Base-by-base conservation (phyloP, 345 rosid genomes). In the Pelargonium nanum region DNA sequence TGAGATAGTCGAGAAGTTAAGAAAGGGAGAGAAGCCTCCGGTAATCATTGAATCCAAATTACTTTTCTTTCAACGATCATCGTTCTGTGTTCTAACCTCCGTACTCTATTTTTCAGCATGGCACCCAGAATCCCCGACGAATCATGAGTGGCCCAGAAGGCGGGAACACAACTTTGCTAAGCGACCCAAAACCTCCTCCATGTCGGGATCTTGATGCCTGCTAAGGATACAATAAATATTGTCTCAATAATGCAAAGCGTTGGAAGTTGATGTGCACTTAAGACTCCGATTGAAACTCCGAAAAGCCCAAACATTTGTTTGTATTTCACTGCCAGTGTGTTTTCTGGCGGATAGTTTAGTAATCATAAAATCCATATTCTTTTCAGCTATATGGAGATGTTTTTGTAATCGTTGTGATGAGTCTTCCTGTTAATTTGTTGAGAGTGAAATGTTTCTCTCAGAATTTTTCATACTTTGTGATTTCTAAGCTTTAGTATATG, bases 151-250 rank as follows among this genome's bases (percentile, higher is more conserved):
- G 96, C 68, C 99, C 99, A 60, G 97, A 83, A 78, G 99, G 99
- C 69, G 99, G 97, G 61, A 88, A 86, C 68, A 86, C 73, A n/a
- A 88, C 87, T 55, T 68, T 94, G 75, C 80, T 81, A 0, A 65
- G 81, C 1, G 97, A 94, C 63, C 99, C 96, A 22, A 90, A 78
- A 67, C 86, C 95, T 61, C 93, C 97, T 30, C 84, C 88, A 1
- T 87, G 89, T 77, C 87, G 99, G 48, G 96, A 92, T 72, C 93
- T 92, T 24, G 94, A 87, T 58, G 85, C 97, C 64, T 87, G 97
- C 87, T 92, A 76, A 80, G 69, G 28, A 23, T 45, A 19, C 65
- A 65, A 24, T 48, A 53, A 26, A 21, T 59, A 55, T 64, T 57
- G 60, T 58, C 72, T 66, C 51, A 85, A 83, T 79, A 83, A 85